Conservation (phyloP, 2,329 filamentous ascomycete species). For the Hysterium pulicare region DNA sequence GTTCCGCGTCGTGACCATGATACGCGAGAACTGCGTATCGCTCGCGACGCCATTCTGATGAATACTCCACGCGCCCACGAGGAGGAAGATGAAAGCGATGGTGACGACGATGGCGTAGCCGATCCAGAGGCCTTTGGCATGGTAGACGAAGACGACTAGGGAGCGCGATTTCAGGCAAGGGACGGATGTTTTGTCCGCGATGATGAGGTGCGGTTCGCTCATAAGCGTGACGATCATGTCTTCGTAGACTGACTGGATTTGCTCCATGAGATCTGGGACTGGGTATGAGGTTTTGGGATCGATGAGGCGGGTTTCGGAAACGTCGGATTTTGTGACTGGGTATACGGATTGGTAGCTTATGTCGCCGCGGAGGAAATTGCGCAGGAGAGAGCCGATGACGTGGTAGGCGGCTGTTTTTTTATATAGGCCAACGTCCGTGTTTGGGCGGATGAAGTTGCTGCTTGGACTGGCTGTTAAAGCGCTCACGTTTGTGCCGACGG, state of each 20-base stretch:
- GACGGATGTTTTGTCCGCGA: slow-evolving; percentile 19
- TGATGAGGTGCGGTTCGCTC: slow-evolving; percentile 28
- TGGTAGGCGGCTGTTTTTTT: slow-evolving; percentile 33
- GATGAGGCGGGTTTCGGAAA: slow-evolving; percentile 33
- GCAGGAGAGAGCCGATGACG: slow-evolving; percentile 29
- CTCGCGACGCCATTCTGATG: slow-evolving; percentile 34
- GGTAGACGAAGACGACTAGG: slow-evolving; percentile 30
- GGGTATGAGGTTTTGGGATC: slow-evolving; percentile 27
- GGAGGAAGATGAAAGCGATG: slow-evolving; percentile 23
- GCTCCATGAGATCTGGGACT: slow-evolving; percentile 21
- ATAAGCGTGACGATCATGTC: slow-evolving; percentile 37
- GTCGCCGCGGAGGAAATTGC: slow-evolving; percentile 32
- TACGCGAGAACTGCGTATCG: slow-evolving; percentile 35
- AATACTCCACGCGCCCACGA: slow-evolving; percentile 32
- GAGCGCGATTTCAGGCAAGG: slow-evolving; percentile 25
- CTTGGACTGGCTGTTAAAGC: slow-evolving; percentile 16
- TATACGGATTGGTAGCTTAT: slow-evolving; percentile 18
- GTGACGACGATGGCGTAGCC: slow-evolving; percentile 34
- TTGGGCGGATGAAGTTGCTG: slow-evolving; percentile 23
- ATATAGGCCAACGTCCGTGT: slow-evolving; percentile 21
- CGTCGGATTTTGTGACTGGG: slow-evolving; percentile 30
- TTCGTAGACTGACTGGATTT: slow-evolving; percentile 32
- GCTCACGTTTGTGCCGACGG: slow-evolving; percentile 10
- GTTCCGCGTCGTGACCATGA: slow-evolving; percentile 37
- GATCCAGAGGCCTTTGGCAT: slow-evolving; percentile 30